Evolutionary conservation across 1,139 yeast species (phyloP).

Genomic region (Pichia sorboxylosa): DNA sequence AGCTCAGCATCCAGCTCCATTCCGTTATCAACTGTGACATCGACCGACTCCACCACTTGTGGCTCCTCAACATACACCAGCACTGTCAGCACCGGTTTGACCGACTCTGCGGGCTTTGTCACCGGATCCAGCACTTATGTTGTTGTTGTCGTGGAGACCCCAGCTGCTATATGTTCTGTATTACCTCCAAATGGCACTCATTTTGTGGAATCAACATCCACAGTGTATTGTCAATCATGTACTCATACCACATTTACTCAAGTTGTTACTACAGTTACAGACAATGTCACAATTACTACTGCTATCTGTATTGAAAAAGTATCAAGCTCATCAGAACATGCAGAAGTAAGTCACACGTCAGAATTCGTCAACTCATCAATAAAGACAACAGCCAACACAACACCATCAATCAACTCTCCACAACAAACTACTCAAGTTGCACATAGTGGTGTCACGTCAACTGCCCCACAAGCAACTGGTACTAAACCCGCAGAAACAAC

Average conservation of each 20-base stretch:
- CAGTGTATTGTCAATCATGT: conserved; percentile 4
- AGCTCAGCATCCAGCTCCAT: neutral
- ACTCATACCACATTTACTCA: conserved; percentile 3
- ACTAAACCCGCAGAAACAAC: too few species aligned
- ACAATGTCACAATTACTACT: conserved; percentile 5
- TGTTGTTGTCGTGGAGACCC: conserved; percentile 2
- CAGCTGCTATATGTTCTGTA: neutral
- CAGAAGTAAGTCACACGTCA: too few species aligned
- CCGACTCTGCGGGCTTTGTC: neutral
- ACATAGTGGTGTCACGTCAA: too few species aligned
- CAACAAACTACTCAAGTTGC: too few species aligned
- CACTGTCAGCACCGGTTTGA: neutral
- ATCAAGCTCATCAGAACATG: too few species aligned
- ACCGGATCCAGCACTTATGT: neutral
- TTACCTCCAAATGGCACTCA: conserved; percentile 1
- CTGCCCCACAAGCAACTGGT: too few species aligned
- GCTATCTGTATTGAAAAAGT: conserved; percentile 4
- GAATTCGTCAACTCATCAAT: neutral
- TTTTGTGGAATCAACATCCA: conserved; percentile 5
- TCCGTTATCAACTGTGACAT: neutral
- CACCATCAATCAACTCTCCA: too few species aligned
- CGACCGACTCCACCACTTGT: conserved; percentile 2
- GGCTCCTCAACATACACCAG: conserved; percentile 4
- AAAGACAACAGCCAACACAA: neutral
- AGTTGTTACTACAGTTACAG: conserved; percentile 5